Base-by-base conservation (phyloP, 2,329 filamentous ascomycete genomes). In the Pseudogymnoascus sp. region DNA sequence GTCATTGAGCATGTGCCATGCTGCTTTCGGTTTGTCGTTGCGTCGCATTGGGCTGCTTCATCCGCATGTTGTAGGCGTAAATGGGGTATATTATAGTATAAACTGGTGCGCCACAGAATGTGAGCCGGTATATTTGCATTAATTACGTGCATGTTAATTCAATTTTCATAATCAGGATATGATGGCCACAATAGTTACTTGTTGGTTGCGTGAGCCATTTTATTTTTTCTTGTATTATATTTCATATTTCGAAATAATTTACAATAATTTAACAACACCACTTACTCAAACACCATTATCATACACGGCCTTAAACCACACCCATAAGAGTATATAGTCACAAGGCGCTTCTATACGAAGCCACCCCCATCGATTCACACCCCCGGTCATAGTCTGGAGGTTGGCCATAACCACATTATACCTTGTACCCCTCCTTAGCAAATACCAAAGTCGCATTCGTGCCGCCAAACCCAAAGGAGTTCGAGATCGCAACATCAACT, bases 381-480 rank as follows among this genome's bases (percentile, higher is more conserved):
- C 38, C 9, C 43, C n/a, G 1, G 4, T 4, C 43, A 14, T 7
- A 2, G 43, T 6, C 8, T 8, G 25, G 25, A 30, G n/a, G 8
- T 16, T 50, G 14, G 25, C 25, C 25, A 33, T 7, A 6, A 33
- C 25, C 25, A 54, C 2, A 18, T 20, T 11, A 54, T 18, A 12
- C 6, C 28, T n/a, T 54, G 47, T 58, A 58, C 1, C 57, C 57
- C 33, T 58, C 57, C 33, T 71, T 72, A 20, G 70, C 70, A 61
- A 97, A 93, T 59, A 92, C 92, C 37, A 99, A 77, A 60, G 86
- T 92, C 41, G 93, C 92, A 76, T 99, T 99, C 1, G 93, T 97
- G 14, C 94, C 94, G 9, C 94, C 94, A 76, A 99, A 99, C 0
- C 94, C 94, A 76, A 99, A 99, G 72, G 93, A 97, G 70, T 99